phyloP scores from a whole-genome alignment of 306 rosid genomes.

The Glycine soja region DNA sequence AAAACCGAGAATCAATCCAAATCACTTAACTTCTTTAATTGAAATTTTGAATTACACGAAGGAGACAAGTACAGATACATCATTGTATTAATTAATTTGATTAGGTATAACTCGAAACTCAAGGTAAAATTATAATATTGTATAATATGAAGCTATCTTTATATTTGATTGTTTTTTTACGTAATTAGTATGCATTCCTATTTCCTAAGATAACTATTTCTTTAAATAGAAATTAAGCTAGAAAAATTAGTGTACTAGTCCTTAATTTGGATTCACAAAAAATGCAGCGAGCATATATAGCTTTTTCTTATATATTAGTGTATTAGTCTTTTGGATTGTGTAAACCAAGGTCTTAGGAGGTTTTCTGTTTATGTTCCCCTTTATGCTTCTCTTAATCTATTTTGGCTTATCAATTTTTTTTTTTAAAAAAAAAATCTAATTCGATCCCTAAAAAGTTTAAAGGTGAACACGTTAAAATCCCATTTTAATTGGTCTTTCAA shows the following conservation, averaged over 20 bases:
- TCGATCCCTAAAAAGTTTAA: neutral
- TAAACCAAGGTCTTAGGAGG: neutral
- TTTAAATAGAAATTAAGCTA: neutral
- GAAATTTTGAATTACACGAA: too few relatives aligned
- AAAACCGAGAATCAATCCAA: too few relatives aligned
- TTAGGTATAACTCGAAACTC: too few relatives aligned
- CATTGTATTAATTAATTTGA: too few relatives aligned
- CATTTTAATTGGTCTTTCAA: neutral
- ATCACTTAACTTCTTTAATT: too few relatives aligned
- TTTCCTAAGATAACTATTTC: neutral
- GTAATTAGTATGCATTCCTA: neutral
- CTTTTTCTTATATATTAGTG: neutral
- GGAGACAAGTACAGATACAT: too few relatives aligned
- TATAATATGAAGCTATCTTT: neutral
- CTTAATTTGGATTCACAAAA: slow-evolving; percentile 2
- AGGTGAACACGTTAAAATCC: neutral
- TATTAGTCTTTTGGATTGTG: neutral
- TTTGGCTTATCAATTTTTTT: too few relatives aligned
- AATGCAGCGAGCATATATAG: neutral
- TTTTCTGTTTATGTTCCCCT: neutral
- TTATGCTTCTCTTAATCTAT: too few relatives aligned
- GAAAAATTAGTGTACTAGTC: neutral
- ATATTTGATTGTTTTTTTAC: neutral
- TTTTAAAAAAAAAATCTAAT: neutral
- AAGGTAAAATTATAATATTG: neutral